phyloP scores from a whole-genome alignment of 192 early-diverging fungal genomes.

The Dissophora ornata region DNA sequence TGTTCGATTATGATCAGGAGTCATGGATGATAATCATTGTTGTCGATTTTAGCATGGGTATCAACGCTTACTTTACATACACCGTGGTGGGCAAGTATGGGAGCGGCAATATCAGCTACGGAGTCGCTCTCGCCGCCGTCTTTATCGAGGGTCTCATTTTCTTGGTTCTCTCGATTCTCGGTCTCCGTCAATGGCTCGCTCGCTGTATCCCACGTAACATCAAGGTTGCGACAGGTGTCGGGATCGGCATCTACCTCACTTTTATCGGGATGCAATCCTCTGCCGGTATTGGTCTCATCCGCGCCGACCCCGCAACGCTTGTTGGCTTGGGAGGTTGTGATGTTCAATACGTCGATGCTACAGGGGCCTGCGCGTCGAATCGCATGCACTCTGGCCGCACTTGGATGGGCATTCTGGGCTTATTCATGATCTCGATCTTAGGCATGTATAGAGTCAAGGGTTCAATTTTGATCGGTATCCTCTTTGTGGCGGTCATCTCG shows the following conservation, averaged over 20 bases:
- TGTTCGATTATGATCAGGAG: too few relatives aligned
- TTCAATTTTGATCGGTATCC: constrained; percentile 76
- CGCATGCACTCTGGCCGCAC: constrained; percentile 72
- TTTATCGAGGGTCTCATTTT: constrained; percentile 88
- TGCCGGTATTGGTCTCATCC: constrained; percentile 83
- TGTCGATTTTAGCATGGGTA: constrained; percentile 76
- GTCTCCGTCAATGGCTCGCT: constrained; percentile 85
- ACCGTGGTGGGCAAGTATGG: constrained; percentile 86
- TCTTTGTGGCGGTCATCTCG: constrained; percentile 75
- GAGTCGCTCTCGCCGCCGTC: constrained; percentile 78
- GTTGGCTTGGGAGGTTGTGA: constrained; percentile 80
- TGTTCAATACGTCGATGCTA: constrained; percentile 62
- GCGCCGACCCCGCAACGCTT: constrained; percentile 68
- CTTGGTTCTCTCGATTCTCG: constrained; percentile 77
- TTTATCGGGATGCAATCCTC: constrained; percentile 85
- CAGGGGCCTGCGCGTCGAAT: constrained; percentile 67
- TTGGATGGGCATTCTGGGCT: constrained; percentile 79
- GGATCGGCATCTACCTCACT: constrained; percentile 82
- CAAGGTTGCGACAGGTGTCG: constrained; percentile 79
- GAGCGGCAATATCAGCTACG: constrained; percentile 77
- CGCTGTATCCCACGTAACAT: constrained; percentile 75
- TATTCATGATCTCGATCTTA: constrained; percentile 75
- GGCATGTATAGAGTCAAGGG: constrained; percentile 75
- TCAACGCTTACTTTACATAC: constrained; percentile 88
- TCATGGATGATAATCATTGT: too few relatives aligned